phyloP scores from a whole-genome alignment of 2,329 filamentous ascomycete genomes.

The Raffaelea ambrosiae region DNA sequence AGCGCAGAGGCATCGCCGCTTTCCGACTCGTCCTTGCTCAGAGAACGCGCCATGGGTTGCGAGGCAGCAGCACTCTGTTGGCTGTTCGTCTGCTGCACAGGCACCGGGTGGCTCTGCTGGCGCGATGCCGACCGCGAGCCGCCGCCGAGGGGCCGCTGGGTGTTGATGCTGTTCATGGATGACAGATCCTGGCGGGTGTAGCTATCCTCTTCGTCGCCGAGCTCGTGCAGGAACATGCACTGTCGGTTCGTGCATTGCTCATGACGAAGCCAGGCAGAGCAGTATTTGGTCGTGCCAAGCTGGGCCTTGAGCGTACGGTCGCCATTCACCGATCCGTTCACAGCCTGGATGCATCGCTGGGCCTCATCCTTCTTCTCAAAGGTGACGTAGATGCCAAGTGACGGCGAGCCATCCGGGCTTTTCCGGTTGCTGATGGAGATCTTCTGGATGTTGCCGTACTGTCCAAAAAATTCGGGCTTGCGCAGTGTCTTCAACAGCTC shows the following conservation, averaged over 20 bases:
- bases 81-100: conserved; percentile 18
- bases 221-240: conserved; percentile 97
- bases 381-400: conserved; percentile 96
- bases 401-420: conserved; percentile 66
- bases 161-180: conserved; percentile 84
- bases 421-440: conserved; percentile 97
- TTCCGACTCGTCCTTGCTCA: conserved; percentile 69
- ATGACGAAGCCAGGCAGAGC: conserved; percentile 89
- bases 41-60: conserved; percentile 63
- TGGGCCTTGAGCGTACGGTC: conserved; percentile 75
- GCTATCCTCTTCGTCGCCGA: conserved; percentile 95
- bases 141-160: conserved; percentile 57
- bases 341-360: conserved; percentile 78
- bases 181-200: conserved; percentile 92
- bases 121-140: conserved; percentile 43
- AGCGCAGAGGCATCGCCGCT: conserved; percentile 80
- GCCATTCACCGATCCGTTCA: conserved; percentile 87
- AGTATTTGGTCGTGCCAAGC: conserved; percentile 93
- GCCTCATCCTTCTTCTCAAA: conserved; percentile 90
- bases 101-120: conserved; percentile 34
- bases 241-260: conserved; percentile 92
- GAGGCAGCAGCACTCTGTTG: conserved; percentile 17
- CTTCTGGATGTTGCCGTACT: conserved; percentile 97
- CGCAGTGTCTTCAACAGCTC: conserved; percentile 84
- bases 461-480: conserved; percentile 89